Evolutionary conservation across 177 flowering plant genomes (phyloP), one percentile per base, ranked within the genome.

Genomic region (Vitis hybrid): DNA sequence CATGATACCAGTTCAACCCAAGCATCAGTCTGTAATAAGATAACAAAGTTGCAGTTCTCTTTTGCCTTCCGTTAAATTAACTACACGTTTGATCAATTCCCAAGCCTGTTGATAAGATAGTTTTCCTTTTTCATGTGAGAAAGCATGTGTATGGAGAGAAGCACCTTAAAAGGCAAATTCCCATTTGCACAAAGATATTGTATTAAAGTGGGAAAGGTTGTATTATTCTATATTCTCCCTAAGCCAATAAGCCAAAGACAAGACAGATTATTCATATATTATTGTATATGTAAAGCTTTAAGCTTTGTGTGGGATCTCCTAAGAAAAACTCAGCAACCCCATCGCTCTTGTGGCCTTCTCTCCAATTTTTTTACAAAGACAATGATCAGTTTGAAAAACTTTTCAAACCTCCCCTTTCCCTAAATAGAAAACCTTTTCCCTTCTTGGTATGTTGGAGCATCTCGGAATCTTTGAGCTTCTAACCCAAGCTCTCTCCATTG

Each of bases 181-280:
- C 85, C 78, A 84, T 81, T 77, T 68, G 76, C 66, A 59, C 66
- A 67, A 64, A 76, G 83, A 86, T 84, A 82, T 79, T 70, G n/a
- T 82, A 51, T 48, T 74, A 53, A 22, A 78, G 64, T 31, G 16
- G 12, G 48, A 60, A 29, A 62, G 62, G 78, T 70, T 74, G 76
- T 66, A 26, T 55, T 76, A 82, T 82, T 80, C 89, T 67, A 55
- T 77, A 73, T 69, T 75, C 77, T 64, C 68, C 56, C 60, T 57
- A 3, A 51, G 13, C 79, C 81, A 80, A 75, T 74, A n/a, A 70
- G 9, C 60, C 53, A 52, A 53, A 18, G 79, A 76, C 79, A 70
- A 53, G 75, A 65, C 52, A 68, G 68, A 78, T 78, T 78, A 74
- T 19, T 19, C 16, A 60, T 60, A 39, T 33, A 15, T 33, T 33